These are phyloP conservation scores for Taiwanofungus camphoratus DNA, from an alignment of 1,284 basidiomycete species.

Conservation along the genomic window DNA sequence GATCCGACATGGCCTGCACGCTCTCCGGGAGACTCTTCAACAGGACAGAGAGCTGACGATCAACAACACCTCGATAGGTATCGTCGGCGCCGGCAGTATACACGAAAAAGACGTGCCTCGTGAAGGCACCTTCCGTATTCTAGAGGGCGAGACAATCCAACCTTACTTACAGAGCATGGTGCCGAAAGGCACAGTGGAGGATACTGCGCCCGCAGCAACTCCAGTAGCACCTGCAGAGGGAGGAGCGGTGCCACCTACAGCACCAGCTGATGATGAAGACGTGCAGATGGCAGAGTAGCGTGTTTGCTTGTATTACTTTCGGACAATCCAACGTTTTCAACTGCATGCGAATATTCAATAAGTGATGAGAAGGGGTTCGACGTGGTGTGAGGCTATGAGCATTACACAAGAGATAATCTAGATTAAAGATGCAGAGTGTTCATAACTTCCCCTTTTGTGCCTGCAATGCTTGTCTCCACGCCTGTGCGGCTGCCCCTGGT, in stretches of 20 bases:
- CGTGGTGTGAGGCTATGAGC: too few species aligned
- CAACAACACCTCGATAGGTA: conserved; percentile 90
- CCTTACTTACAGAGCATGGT: conserved; percentile 70
- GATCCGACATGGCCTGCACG: conserved; percentile 87
- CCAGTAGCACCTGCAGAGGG: conserved; percentile 27
- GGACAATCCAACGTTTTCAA: conserved; percentile 19
- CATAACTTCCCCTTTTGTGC: conserved; percentile 10
- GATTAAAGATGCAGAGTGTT: not conserved
- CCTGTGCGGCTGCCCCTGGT: conserved; percentile 64
- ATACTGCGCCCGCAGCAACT: conserved; percentile 26
- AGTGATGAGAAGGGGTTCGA: conserved; percentile 5
- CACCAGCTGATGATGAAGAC: conserved; percentile 53
- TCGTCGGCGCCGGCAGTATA: conserved; percentile 67
- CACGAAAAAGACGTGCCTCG: conserved; percentile 49
- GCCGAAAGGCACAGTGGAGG: conserved; percentile 47
- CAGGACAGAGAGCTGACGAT: conserved; percentile 94
- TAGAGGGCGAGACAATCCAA: conserved; percentile 72
- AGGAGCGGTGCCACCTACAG: conserved; percentile 24
- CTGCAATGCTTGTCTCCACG: conserved; percentile 44
- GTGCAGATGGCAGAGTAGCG: conserved; percentile 72
- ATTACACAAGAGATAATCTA: too few species aligned
- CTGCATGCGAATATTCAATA: conserved; percentile 3
- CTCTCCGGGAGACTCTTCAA: conserved; percentile 91
- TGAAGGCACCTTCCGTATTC: conserved; percentile 66
- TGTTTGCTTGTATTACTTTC: conserved; percentile 17